Conservation (phyloP, 768 basidiomycete genomes). For the Postia placenta region DNA sequence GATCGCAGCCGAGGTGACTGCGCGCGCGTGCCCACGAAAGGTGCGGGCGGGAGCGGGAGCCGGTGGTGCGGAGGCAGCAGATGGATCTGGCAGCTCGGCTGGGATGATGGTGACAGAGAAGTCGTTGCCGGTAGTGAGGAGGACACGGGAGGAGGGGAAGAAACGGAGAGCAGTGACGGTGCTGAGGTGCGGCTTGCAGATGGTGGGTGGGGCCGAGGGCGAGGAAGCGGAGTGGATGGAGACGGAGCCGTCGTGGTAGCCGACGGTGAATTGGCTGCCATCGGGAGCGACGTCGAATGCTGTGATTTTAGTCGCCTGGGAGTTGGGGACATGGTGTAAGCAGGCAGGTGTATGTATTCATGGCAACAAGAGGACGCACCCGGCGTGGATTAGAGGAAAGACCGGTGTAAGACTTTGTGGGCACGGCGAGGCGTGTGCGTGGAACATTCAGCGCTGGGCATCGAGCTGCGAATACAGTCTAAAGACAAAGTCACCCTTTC, state of each 20-base stretch:
- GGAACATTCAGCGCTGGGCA: conserved; percentile 44
- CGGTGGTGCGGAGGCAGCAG: conserved; percentile 15
- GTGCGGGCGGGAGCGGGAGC: conserved; percentile 48
- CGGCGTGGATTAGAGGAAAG: conserved; percentile 35
- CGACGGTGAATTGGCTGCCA: conserved; percentile 50
- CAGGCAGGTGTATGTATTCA: too few species aligned
- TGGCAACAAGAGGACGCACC: too few species aligned
- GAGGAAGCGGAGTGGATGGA: conserved; percentile 37
- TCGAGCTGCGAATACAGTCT: conserved; percentile 37
- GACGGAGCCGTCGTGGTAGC: conserved; percentile 55
- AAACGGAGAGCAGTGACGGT: conserved; percentile 51
- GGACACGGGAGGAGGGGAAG: conserved; percentile 67
- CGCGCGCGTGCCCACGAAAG: conserved; percentile 58
- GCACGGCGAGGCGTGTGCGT: conserved; percentile 41
- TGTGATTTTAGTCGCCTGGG: conserved; percentile 47
- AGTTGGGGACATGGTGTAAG: too few species aligned
- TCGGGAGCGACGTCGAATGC: conserved; percentile 61
- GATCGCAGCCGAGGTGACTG: conserved; percentile 59
- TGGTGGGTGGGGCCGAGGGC: conserved; percentile 17
- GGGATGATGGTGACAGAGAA: conserved; percentile 63
- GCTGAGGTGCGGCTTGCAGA: conserved; percentile 42
- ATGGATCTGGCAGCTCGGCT: conserved; percentile 35
- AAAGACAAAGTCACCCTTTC: conserved; percentile 1
- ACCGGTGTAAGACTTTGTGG: conserved; percentile 46
- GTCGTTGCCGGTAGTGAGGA: conserved; percentile 65